Percentiles rank a stretch among this genome's conserved stretches.
phyloP scores from a whole-genome alignment of 139 green algal species.

The Monoraphidium neglectum region DNA sequence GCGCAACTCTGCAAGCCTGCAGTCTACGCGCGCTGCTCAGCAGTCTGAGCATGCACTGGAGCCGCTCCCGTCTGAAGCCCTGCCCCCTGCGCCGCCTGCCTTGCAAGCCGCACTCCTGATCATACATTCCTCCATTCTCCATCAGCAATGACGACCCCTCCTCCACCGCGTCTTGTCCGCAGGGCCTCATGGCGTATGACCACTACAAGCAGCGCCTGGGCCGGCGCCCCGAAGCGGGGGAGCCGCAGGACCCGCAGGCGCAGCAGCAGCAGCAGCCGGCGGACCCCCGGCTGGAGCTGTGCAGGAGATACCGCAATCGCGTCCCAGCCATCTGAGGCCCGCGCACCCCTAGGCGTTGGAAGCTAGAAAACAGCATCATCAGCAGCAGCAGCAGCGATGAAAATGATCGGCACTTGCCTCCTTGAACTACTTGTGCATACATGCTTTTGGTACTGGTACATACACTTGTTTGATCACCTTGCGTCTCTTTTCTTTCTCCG shows the following conservation, averaged over 20 bases:
- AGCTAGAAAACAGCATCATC: too few relatives aligned
- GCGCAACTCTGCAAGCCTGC: neutral
- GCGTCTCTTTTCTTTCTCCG: too few relatives aligned
- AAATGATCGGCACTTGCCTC: too few relatives aligned
- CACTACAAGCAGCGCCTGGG: conserved; percentile 26
- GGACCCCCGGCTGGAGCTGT: conserved; percentile 15
- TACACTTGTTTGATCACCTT: too few relatives aligned
- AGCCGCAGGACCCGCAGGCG: too few relatives aligned
- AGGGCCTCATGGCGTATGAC: conserved; percentile 33
- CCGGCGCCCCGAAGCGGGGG: too few relatives aligned
- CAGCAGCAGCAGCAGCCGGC: neutral
- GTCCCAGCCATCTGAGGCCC: conserved; percentile 1
- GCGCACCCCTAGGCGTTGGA: too few relatives aligned
- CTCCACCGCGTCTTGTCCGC: too few relatives aligned
- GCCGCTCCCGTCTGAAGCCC: neutral
- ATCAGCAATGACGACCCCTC: neutral
- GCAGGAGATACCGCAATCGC: conserved; percentile 11
- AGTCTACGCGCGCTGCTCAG: neutral
- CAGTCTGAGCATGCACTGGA: neutral
- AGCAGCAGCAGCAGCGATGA: too few relatives aligned
- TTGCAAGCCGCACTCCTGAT: neutral
- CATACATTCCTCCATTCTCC: neutral
- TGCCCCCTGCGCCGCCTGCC: neutral
- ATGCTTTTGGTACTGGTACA: too few relatives aligned
- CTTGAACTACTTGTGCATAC: too few relatives aligned